Percentiles rank a stretch among this genome's conserved stretches.
These are phyloP conservation scores for Cercophora scortea DNA, from an alignment of 495 filamentous ascomycete species.

Conservation along the genomic window DNA sequence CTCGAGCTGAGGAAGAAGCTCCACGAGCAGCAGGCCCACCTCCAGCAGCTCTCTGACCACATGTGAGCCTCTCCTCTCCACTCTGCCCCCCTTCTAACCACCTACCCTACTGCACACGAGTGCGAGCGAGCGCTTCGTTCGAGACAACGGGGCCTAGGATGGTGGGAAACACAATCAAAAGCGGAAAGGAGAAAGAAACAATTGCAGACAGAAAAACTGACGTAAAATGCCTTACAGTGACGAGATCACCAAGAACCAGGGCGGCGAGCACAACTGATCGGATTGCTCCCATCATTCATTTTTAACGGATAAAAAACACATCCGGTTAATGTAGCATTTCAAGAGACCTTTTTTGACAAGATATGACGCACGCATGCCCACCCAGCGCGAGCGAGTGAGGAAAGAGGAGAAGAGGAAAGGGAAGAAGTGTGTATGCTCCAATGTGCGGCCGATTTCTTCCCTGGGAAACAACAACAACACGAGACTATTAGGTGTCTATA, in stretches of 20 bases:
- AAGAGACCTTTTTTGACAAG: too few species aligned
- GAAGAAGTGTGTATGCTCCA: too few species aligned
- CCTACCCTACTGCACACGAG: too few species aligned
- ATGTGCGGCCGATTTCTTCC: too few species aligned
- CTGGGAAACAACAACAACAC: too few species aligned
- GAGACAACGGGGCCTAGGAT: neutral
- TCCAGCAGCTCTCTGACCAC: slow-evolving; percentile 75
- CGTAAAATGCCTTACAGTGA: slow-evolving; percentile 31
- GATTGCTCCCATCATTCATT: neutral
- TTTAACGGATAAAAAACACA: neutral
- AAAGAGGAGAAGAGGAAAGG: too few species aligned
- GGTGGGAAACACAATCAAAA: neutral
- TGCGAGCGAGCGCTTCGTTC: too few species aligned
- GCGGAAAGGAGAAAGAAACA: neutral
- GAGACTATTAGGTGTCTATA: too few species aligned
- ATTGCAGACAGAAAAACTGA: neutral
- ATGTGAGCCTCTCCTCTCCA: slow-evolving; percentile 51
- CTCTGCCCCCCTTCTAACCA: too few species aligned
- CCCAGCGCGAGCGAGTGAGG: too few species aligned
- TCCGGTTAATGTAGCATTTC: too few species aligned
- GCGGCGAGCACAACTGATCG: slow-evolving; percentile 64
- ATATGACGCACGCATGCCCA: too few species aligned
- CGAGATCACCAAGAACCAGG: slow-evolving; percentile 57
- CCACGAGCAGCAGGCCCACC: slow-evolving; percentile 65
- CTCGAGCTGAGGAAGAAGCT: slow-evolving; percentile 71